A percentile compares a stretch with the other conserved stretches of the same genome.
These are phyloP conservation scores for Salix arbutifolia DNA, from an alignment of 345 rosid genomes.

Conservation along the genomic window DNA sequence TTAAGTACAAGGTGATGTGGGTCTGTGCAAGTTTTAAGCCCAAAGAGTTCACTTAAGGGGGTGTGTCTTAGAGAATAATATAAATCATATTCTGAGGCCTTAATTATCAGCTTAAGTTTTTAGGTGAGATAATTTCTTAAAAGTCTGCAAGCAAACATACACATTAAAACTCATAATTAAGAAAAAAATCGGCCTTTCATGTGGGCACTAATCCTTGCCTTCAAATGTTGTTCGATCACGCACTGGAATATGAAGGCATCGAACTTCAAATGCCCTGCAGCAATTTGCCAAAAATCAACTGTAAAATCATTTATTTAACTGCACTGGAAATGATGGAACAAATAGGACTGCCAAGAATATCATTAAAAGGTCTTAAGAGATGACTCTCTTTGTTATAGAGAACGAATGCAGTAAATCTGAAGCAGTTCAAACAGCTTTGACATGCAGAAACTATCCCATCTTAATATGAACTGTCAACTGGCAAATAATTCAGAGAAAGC, in stretches of 20 bases:
- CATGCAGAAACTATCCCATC: neutral
- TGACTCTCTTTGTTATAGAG: neutral
- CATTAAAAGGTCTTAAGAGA: neutral
- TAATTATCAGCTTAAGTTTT: no score
- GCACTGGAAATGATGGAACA: neutral
- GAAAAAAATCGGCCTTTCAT: neutral
- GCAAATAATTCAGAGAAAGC: neutral
- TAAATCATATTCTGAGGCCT: no score
- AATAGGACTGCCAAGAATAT: neutral
- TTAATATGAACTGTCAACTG: neutral
- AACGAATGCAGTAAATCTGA: neutral
- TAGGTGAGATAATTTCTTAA: no score
- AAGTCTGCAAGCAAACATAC: neutral
- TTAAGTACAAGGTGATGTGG: no score
- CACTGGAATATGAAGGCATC: constrained; percentile 82
- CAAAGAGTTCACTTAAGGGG: no score
- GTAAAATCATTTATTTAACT: constrained; percentile 2
- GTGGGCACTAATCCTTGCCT: constrained; percentile 28
- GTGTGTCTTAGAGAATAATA: no score
- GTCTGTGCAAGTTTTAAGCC: no score
- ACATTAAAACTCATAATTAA: neutral
- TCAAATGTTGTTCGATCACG: constrained; percentile 66
- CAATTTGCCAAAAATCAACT: constrained; percentile 6
- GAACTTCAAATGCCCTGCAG: constrained; percentile 79
- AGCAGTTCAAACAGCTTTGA: neutral